These are phyloP conservation scores for Jatropha multifida DNA, from an alignment of 441 rosid species.

Conservation along the genomic window DNA sequence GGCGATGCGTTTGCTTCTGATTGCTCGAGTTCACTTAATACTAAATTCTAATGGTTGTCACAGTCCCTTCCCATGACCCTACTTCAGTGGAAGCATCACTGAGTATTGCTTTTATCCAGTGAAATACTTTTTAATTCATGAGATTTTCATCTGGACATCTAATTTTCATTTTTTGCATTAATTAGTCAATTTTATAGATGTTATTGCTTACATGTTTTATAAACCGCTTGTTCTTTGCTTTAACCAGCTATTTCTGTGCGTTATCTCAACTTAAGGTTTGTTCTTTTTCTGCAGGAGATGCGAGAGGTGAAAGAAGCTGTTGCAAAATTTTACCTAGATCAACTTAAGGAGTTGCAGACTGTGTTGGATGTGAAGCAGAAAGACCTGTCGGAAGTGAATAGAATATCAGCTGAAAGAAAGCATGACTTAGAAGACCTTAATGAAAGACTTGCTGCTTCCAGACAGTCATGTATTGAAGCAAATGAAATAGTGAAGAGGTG, in stretches of 20 bases:
- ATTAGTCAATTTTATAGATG: not conserved
- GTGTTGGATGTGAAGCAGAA: conserved; percentile 52
- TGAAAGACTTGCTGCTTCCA: conserved; percentile 71
- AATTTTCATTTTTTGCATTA: conserved; percentile 8
- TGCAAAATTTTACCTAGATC: conserved; percentile 48
- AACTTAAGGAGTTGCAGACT: conserved; percentile 53
- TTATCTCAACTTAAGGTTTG: conserved; percentile 7
- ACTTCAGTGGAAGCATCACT: not conserved
- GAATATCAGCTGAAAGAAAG: conserved; percentile 73
- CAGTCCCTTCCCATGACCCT: not conserved
- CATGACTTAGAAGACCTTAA: conserved; percentile 74
- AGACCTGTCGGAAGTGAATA: conserved; percentile 58
- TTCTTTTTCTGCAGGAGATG: conserved; percentile 55
- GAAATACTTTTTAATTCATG: not conserved
- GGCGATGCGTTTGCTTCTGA: too few species aligned
- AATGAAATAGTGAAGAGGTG: conserved; percentile 84
- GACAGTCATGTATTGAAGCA: conserved; percentile 86
- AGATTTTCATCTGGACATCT: not conserved
- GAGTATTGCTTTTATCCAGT: not conserved
- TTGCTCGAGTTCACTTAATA: not conserved
- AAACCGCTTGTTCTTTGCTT: not conserved
- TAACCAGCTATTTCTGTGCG: not conserved
- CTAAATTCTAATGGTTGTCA: not conserved
- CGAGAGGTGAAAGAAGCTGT: conserved; percentile 63
- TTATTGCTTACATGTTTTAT: conserved; percentile 3